Evolutionary conservation across 2,329 filamentous ascomycete genomes (phyloP).

Genomic region (Penicillium capsulatum): DNA sequence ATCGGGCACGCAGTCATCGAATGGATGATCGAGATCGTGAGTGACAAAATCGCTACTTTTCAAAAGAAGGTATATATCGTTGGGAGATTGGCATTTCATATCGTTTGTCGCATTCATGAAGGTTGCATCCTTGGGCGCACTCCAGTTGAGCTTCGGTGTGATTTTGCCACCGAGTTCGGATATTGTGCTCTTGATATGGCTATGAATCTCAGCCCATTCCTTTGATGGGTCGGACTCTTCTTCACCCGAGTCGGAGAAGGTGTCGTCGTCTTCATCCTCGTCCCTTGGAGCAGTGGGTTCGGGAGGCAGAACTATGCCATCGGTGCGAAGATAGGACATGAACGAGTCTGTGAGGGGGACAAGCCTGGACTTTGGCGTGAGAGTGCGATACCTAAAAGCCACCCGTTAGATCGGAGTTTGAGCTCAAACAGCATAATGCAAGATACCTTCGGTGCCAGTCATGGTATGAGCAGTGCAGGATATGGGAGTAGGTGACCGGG

Average conservation of each 20-base stretch:
- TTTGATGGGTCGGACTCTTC: conserved; percentile 54
- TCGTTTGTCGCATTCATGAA: conserved; percentile 88
- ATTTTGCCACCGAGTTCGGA: conserved; percentile 72
- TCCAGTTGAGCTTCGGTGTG: conserved; percentile 95
- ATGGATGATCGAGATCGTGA: conserved; percentile 89
- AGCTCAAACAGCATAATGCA: not conserved
- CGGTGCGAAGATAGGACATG: conserved; percentile 80
- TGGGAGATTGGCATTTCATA: conserved; percentile 80
- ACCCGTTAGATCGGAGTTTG: conserved; percentile 10
- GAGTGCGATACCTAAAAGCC: conserved; percentile 62
- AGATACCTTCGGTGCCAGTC: conserved; percentile 75
- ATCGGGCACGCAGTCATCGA: conserved; percentile 64
- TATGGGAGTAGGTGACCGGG: conserved; percentile 77
- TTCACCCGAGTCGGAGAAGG: conserved; percentile 52
- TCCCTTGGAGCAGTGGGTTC: conserved; percentile 36
- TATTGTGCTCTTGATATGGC: conserved; percentile 71
- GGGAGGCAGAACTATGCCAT: conserved; percentile 77
- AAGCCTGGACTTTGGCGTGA: conserved; percentile 80
- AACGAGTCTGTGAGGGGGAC: conserved; percentile 73
- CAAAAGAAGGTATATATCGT: conserved; percentile 88
- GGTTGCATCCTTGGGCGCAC: conserved; percentile 88
- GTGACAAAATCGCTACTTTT: conserved; percentile 94
- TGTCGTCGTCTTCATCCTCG: conserved; percentile 50
- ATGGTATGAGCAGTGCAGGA: conserved; percentile 91
- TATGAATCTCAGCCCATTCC: conserved; percentile 67